A percentile compares a stretch with the other conserved stretches of the same genome.
Evolutionary conservation across 768 basidiomycete species (phyloP).

Genomic region (Hydnomerulius pinastri): DNA sequence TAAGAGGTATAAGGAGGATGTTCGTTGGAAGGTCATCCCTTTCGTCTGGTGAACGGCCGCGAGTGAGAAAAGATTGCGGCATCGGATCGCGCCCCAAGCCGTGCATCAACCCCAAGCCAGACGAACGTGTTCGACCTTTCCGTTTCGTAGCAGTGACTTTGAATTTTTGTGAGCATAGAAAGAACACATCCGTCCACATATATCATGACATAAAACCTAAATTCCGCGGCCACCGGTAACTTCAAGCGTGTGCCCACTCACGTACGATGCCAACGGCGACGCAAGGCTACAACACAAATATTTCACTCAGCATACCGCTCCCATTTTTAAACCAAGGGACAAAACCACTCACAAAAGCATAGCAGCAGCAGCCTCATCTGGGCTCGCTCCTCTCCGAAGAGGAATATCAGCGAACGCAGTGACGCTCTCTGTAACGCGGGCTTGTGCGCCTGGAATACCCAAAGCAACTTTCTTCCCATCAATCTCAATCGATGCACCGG

Average conservation of each 20-base stretch:
- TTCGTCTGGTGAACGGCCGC: too few relatives aligned
- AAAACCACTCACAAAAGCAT: conserved; percentile 68
- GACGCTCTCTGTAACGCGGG: conserved; percentile 40
- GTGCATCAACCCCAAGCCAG: too few relatives aligned
- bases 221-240: conserved; percentile 83
- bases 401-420: conserved; percentile 54
- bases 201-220: conserved; percentile 28
- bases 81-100: too few relatives aligned
- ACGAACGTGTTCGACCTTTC: too few relatives aligned
- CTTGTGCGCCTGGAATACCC: conserved; percentile 66
- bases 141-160: too few relatives aligned
- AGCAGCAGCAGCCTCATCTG: conserved; percentile 76
- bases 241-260: conserved; percentile 82
- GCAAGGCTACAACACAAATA: conserved; percentile 60
- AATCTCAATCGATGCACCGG: conserved; percentile 73
- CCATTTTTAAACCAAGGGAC: not conserved
- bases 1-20: too few relatives aligned
- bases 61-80: too few relatives aligned
- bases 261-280: conserved; percentile 77
- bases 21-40: too few relatives aligned
- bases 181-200: too few relatives aligned
- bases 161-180: too few relatives aligned
- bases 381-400: conserved; percentile 62
- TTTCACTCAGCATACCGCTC: conserved; percentile 7
- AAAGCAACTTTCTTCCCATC: conserved; percentile 83